Evolutionary conservation across 2,329 filamentous ascomycete species (phyloP), one percentile per base, ranked within the genome.

Genomic region (Phyllosticta citriasiana): DNA sequence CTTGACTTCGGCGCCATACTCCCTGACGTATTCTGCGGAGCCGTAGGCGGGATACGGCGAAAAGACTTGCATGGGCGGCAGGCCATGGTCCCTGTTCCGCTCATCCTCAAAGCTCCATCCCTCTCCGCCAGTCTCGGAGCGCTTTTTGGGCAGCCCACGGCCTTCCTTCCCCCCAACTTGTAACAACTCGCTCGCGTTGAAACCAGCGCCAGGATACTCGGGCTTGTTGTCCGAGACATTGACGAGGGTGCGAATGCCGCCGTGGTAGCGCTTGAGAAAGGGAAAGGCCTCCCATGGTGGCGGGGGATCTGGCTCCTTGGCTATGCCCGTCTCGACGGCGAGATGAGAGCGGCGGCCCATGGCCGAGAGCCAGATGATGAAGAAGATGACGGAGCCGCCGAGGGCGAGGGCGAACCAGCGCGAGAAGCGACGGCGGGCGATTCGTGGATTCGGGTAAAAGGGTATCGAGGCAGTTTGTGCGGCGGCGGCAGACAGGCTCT

Each of bases 261-360:
- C 93, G 72, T 97, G 94, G 72, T 97, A 99, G 64, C 92, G 83
- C 63, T 87, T 87, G 64, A 99, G 74, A 69, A 96, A 95, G 0
- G 86, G 84, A 71, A 96, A 97, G 9, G 82, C 83, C 71, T 96
- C 89, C 91, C 92, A 97, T n/a, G 83, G 74, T 0, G 86, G 84
- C 12, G 89, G 88, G 22, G 85, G 83, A 0, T 83, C 74, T 0
- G 84, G 80, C 12, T 81, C 81, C 65, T 85, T 84, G 16, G 83
- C 81, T 27, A 88, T 70, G 62, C 82, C 81, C 57, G 81, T 73
- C 64, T 82, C 77, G 24, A 88, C 77, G 63, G 79, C 61, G n/a
- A 59, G 50, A 47, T 81, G 68, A 78, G 81, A 69, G 89, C 87
- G 65, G 88, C 88, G 19, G 83, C 76, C 68, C 88, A 82, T 47